A percentile compares a stretch with the other conserved stretches of the same genome.
These are phyloP conservation scores for Paragyromitra xinjiangensis DNA, from an alignment of 495 filamentous ascomycete species.

Conservation along the genomic window DNA sequence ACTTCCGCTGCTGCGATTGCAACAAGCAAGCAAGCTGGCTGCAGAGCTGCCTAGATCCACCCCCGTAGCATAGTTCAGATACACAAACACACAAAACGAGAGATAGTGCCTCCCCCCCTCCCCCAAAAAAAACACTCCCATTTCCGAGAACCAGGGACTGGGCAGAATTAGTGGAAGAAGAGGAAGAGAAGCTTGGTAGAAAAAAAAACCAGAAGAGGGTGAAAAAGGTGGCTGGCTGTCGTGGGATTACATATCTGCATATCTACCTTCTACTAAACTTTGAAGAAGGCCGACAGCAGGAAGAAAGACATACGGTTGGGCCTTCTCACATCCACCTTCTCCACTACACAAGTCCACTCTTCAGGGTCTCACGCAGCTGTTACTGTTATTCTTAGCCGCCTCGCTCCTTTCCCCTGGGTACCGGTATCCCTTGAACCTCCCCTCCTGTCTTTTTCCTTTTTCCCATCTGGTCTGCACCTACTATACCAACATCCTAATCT, in stretches of 20 bases:
- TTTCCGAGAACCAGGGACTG: conserved; percentile 44
- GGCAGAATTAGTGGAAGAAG: conserved; percentile 17
- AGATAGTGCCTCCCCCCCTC: conserved; percentile 15
- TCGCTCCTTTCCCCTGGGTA: conserved; percentile 46
- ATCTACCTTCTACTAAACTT: conserved; percentile 25
- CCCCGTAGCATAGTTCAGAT: conserved; percentile 30
- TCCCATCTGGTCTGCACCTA: conserved; percentile 31
- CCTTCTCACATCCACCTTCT: conserved; percentile 34
- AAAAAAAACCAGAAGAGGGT: conserved; percentile 3
- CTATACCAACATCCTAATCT: conserved; percentile 43
- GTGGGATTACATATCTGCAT: conserved; percentile 34
- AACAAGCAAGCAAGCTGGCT: conserved; percentile 21
- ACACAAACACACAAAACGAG: conserved; percentile 36
- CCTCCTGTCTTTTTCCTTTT: conserved; percentile 47
- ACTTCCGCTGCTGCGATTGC: conserved; percentile 27
- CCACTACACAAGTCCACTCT: conserved; percentile 25
- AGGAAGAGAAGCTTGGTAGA: conserved; percentile 21
- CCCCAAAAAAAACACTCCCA: conserved; percentile 16
- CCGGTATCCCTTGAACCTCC: conserved; percentile 35
- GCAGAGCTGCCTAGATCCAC: conserved; percentile 31
- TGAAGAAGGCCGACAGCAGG: conserved; percentile 9
- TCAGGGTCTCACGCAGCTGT: conserved; percentile 51
- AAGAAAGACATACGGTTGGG: conserved; percentile 39
- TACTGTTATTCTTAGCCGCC: conserved; percentile 42
- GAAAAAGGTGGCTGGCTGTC: conserved; percentile 13